Evolutionary conservation across 805 yeast genomes (phyloP).

Genomic region (Scheffersomyces stipitis): DNA sequence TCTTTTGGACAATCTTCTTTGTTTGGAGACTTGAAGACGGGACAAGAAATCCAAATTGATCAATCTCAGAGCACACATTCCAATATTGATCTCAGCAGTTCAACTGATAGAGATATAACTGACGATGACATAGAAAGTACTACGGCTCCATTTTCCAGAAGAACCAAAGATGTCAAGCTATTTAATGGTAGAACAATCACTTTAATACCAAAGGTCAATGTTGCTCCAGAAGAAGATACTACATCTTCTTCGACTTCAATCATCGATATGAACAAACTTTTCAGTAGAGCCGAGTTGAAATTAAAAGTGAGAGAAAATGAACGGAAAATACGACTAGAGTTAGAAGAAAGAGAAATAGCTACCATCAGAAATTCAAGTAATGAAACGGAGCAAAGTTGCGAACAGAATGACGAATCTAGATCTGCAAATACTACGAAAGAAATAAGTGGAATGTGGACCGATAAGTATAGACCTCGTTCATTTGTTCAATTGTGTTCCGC

Average conservation of each 20-base stretch:
- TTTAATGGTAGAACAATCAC: conserved; percentile 7
- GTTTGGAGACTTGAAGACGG: too few relatives aligned
- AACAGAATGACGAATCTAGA: too few relatives aligned
- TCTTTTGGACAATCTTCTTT: conserved; percentile 13
- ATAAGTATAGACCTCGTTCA: conserved; percentile 37
- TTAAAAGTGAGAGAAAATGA: conserved; percentile 5
- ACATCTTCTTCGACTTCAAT: not conserved
- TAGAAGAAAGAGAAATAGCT: not conserved
- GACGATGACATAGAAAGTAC: not conserved
- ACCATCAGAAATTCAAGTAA: too few relatives aligned
- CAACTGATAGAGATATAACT: not conserved
- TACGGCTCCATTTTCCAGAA: conserved; percentile 1
- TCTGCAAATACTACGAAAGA: too few relatives aligned
- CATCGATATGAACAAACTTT: conserved; percentile 13
- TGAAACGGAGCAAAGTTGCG: too few relatives aligned
- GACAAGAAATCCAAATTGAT: too few relatives aligned
- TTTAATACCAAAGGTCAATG: conserved; percentile 5
- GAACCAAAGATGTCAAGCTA: conserved; percentile 9
- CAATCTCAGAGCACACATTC: too few relatives aligned
- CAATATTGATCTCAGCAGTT: too few relatives aligned
- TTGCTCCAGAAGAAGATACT: not conserved
- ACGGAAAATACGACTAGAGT: not conserved
- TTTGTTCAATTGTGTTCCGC: conserved; percentile 42
- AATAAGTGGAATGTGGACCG: conserved; percentile 31
- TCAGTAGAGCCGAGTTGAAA: conserved; percentile 10